Evolutionary conservation across 371 early-diverging fungal species (phyloP), one percentile per base, ranked within the genome.

Genomic region (Zychaea mexicana): DNA sequence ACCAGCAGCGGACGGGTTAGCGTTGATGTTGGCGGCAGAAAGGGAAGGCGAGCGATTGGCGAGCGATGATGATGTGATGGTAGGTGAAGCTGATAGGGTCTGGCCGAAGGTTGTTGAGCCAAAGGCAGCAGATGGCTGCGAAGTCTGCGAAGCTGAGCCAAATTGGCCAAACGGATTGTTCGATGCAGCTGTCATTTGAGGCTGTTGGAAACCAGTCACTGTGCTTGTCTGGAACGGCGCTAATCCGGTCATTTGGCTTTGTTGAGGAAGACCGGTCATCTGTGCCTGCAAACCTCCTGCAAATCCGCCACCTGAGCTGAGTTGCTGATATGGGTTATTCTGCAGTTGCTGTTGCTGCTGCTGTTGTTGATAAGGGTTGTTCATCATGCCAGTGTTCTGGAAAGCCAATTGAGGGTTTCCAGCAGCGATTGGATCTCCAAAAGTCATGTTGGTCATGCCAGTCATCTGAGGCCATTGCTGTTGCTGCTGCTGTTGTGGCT

Each of bases 241-340:
- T 26, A 57, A 36, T 9, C 65, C 65, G 15, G 69, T 61, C 24
- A 61, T 32, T 57, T 60, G 68, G 15, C 6, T 42, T 42, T 66
- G 79, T 59, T 81, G 78, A 31, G 70, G 79, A 53, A 80, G 67
- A 2, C 76, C 72, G 8, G 76, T 76, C 74, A 74, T 73, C 52
- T 75, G 76, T 53, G 76, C 69, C 52, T 73, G 77, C 22, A 74
- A 22, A 3, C 49, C 56, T 32, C 65, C 62, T 31, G 4, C 49
- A 49, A 49, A 69, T 15, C 59, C 68, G 15, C 28, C 15, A 4
- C 13, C 42, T n/a, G n/a, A n/a, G n/a, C 49, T 22, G 6, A 49
- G 6, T 49, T 49, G 49, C n/a, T 67, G 67, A 28, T 67, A 66
- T 22, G 59, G 70, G 52, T 70, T 65, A 42, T 33, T 66, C 58